Evolutionary conservation across 179 eudicot genomes (phyloP), one percentile per base, ranked within the genome.

Genomic region (Carnegiea gigantea): DNA sequence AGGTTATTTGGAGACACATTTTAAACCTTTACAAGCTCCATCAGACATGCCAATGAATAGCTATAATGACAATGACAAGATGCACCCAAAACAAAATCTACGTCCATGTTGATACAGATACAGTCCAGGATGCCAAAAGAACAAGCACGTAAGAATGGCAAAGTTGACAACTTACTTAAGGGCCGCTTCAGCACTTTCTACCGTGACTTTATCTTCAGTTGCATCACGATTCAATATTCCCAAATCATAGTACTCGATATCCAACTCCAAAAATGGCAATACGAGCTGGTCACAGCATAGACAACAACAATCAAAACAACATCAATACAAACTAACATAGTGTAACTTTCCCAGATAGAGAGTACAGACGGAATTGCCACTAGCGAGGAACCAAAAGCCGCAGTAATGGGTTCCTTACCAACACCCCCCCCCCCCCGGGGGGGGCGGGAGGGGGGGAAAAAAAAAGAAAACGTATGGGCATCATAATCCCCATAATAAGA

Each of bases 171-270:
- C 96, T 83, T 89, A 96, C 99, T 94, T 90, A 57, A 94, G 92
- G 65, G 99, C 84, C 12, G 99, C 99, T 87, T 90, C 90, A 53
- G 99, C 99, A 86, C 95, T 90, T 87, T 95, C 99, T 28, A 88
- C 91, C 4, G 99, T 95, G 40, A 94, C 98, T 89, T 78, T 88
- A 84, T 96, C 99, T 60, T 92, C 93, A 8, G 99, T 96, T 1
- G 92, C 95, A 85, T 96, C 97, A 24, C 99, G 98, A 86, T 96
- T 92, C 83, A 92, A 81, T 81, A 96, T 89, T 75, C 99, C 99
- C 83, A 96, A 86, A 85, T 96, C 99, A 76, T 85, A 96, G 84
- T 96, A 96, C 92, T 96, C 94, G 17, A 93, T 85, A 85, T 96
- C 99, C 89, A 96, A 80, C 81, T 96, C 99, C 89, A 96, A 65